phyloP scores from a whole-genome alignment of 805 yeast genomes.

The Candida pseudofarinosa region DNA sequence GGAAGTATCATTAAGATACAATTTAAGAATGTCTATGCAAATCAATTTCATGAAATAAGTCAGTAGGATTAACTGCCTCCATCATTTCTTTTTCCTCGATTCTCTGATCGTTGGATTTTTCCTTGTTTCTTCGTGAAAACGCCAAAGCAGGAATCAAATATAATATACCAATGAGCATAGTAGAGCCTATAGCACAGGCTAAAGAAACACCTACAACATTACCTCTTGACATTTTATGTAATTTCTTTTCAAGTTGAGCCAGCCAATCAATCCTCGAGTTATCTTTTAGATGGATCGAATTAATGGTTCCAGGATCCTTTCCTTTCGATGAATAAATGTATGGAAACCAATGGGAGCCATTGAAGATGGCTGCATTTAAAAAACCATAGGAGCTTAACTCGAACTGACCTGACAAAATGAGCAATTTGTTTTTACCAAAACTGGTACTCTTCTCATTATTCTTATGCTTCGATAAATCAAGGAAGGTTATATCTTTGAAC shows the following conservation, averaged over 20 bases:
- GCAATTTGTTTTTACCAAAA: slow-evolving; percentile 40
- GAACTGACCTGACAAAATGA: slow-evolving; percentile 59
- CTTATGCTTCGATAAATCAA: slow-evolving; percentile 31
- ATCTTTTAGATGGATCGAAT: slow-evolving; percentile 32
- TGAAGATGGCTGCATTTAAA: slow-evolving; percentile 58
- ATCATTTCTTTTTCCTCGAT: slow-evolving; percentile 43
- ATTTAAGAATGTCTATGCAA: slow-evolving; percentile 23
- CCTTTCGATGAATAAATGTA: slow-evolving; percentile 39
- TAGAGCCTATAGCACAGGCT: slow-evolving; percentile 44
- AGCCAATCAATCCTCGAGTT: slow-evolving; percentile 33
- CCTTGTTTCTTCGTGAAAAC: slow-evolving; percentile 27
- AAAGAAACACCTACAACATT: slow-evolving; percentile 43
- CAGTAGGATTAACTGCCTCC: slow-evolving; percentile 41
- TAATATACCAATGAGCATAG: slow-evolving; percentile 36
- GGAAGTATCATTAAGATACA: neutral
- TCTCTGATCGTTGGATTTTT: slow-evolving; percentile 22
- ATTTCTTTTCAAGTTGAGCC: slow-evolving; percentile 19
- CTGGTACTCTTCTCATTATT: slow-evolving; percentile 29
- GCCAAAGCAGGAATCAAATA: slow-evolving; percentile 37
- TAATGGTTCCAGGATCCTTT: slow-evolving; percentile 22
- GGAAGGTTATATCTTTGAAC: slow-evolving; percentile 44
- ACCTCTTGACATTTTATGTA: slow-evolving; percentile 28
- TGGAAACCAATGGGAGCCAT: slow-evolving; percentile 69
- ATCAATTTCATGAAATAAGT: slow-evolving; percentile 42
- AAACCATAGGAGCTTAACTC: slow-evolving; percentile 47